phyloP scores from a whole-genome alignment of 176 grass and related monocot genomes.

The Otatea glauca region DNA sequence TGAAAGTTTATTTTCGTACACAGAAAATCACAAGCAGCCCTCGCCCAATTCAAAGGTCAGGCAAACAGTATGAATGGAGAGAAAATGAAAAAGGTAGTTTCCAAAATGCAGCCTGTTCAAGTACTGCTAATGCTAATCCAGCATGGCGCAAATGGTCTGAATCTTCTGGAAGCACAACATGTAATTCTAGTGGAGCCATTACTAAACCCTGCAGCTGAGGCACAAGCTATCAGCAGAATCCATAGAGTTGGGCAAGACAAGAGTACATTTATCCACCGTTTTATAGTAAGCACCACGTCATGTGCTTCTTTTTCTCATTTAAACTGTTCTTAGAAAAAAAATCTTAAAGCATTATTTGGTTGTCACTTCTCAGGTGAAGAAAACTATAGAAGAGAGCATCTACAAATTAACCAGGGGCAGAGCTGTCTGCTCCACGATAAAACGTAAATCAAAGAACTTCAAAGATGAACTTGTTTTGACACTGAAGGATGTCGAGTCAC shows the following conservation, averaged over 20 bases:
- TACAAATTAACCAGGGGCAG: slow-evolving; percentile 78
- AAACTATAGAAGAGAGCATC: slow-evolving; percentile 92
- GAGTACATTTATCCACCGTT: slow-evolving; percentile 88
- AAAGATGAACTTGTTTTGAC: slow-evolving; percentile 84
- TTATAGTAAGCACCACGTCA: slow-evolving; percentile 59
- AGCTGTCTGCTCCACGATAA: slow-evolving; percentile 66
- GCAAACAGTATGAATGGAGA: slow-evolving; percentile 36
- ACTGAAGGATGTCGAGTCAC: slow-evolving; percentile 72
- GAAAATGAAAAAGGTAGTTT: slow-evolving; percentile 39
- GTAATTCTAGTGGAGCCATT: slow-evolving; percentile 88
- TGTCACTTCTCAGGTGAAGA: slow-evolving; percentile 62
- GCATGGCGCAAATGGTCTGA: slow-evolving; percentile 92
- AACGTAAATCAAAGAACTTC: slow-evolving; percentile 64
- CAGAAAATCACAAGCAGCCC: slow-evolving; percentile 88
- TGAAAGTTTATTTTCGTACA: slow-evolving; percentile 13
- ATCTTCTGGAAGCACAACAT: slow-evolving; percentile 98
- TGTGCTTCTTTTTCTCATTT: neutral
- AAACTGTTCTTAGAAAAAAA: neutral
- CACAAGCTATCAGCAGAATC: slow-evolving; percentile 90
- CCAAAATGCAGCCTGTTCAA: slow-evolving; percentile 54
- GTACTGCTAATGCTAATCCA: slow-evolving; percentile 92
- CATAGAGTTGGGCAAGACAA: slow-evolving; percentile 96
- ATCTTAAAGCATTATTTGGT: neutral
- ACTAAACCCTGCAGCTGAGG: slow-evolving; percentile 85
- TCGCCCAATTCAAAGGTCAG: slow-evolving; percentile 87